These are phyloP conservation scores for Ceratocystis albifundus DNA, from an alignment of 2,329 filamentous ascomycete genomes.

Conservation along the genomic window DNA sequence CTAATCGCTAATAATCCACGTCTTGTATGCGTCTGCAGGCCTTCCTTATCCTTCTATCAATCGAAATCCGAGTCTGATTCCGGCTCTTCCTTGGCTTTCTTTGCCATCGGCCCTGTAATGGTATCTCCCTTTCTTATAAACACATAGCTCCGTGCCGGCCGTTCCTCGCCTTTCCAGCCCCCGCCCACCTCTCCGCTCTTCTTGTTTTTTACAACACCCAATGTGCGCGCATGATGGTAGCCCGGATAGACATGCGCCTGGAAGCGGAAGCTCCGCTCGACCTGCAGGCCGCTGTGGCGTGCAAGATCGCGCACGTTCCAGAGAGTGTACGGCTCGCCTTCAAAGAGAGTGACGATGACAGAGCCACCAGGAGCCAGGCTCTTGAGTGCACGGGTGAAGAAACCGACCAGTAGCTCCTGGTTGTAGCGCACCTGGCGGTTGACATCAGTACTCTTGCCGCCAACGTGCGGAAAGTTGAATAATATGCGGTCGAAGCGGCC, in stretches of 20 bases:
- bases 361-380: slow-evolving; percentile 41
- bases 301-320: slow-evolving; percentile 90
- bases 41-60: neutral
- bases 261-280: slow-evolving; percentile 60
- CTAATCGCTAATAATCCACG: neutral
- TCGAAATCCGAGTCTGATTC: slow-evolving; percentile 26
- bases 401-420: slow-evolving; percentile 62
- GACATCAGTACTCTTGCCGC: slow-evolving; percentile 81
- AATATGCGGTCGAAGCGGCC: slow-evolving; percentile 61
- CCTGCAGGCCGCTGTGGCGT: slow-evolving; percentile 60
- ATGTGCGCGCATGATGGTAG: slow-evolving; percentile 61
- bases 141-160: slow-evolving; percentile 46
- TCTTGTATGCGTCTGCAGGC: neutral
- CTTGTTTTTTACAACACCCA: slow-evolving; percentile 50
- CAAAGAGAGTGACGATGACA: slow-evolving; percentile 79
- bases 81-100: slow-evolving; percentile 30
- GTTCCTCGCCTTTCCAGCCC: slow-evolving; percentile 35
- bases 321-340: slow-evolving; percentile 84
- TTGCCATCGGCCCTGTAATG: slow-evolving; percentile 26
- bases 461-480: slow-evolving; percentile 97
- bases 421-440: slow-evolving; percentile 91
- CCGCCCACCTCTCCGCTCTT: slow-evolving; percentile 35
- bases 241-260: slow-evolving; percentile 55
- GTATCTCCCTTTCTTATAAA: slow-evolving; percentile 50
- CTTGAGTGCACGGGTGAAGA: slow-evolving; percentile 47